Evolutionary conservation across 441 rosid genomes (phyloP), one percentile per base, ranked within the genome.

Genomic region (Rhodomyrtus psidioides): DNA sequence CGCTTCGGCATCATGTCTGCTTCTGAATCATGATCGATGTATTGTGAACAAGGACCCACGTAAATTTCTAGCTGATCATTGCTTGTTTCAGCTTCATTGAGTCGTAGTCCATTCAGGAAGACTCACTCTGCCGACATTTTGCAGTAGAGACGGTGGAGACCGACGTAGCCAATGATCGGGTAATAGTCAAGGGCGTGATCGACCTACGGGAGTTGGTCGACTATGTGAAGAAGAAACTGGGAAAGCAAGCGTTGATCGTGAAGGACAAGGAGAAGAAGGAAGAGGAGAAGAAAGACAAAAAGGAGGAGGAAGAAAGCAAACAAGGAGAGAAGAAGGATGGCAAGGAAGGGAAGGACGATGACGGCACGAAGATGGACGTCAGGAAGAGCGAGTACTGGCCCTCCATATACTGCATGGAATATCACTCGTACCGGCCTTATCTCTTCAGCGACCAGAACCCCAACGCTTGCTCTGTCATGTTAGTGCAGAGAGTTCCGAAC

Each of bases 381-480:
- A 91, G 87, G 88, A 28, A 84, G 75, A 92, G 55, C 17, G 94
- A 92, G 59, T 85, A 90, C 70, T 87, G 90, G 89, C 86, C 89
- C 28, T 85, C 92, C 44, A 90, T 27, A 87, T 42, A 83, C 86
- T 84, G 83, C 65, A 82, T 70, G 83, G 93, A 91, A 55, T 83
- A 83, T 30, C 9, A 12, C 24, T 86, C 88, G 54, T 89, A 87
- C 82, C 60, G 88, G 46, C 85, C 90, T 81, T 89, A 91, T 85
- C 86, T 92, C 54, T 91, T 92, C 88, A 92, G 94, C 56, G 94
- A 92, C 9, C 92, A 92, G 81, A 92, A 92, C 59, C 94, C 94
- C 5, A 87, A 91, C 84, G 94, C 93, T 34, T 92, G 94, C 85
- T 83, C 87, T 58, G 62, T 92, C 19, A 89, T 92, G 93, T 90